These are phyloP conservation scores for Candida vartiovaarae DNA, from an alignment of 805 yeast species.

Conservation along the genomic window DNA sequence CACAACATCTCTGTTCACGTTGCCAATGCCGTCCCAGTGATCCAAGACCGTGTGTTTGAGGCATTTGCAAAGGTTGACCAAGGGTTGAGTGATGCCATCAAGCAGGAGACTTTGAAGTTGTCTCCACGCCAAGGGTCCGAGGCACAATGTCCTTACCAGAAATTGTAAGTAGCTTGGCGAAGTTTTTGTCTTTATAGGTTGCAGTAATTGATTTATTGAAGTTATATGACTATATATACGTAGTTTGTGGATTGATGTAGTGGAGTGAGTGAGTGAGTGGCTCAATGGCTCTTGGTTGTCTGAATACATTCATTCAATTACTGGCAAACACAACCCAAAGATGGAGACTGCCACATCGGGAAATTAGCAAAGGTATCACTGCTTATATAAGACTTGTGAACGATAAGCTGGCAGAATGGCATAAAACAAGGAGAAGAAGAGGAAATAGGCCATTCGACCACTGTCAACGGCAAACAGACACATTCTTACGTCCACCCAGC, in stretches of 20 bases:
- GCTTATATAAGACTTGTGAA: no score
- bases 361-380: no score
- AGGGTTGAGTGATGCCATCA: conserved; percentile 60
- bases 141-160: conserved; percentile 21
- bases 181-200: neutral
- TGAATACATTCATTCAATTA: no score
- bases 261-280: no score
- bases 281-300: no score
- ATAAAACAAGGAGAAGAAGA: no score
- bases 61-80: conserved; percentile 69
- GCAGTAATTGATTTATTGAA: neutral
- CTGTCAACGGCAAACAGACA: no score
- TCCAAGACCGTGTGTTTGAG: conserved; percentile 74
- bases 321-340: neutral
- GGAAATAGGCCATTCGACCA: no score
- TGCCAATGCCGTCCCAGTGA: conserved; percentile 56
- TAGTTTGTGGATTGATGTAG: no score
- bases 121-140: conserved; percentile 16
- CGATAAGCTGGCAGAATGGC: no score
- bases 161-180: conserved; percentile 7
- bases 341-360: neutral
- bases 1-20: conserved; percentile 80
- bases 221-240: no score
- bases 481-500: no score
- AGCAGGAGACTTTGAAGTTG: conserved; percentile 50